Base-by-base conservation (phyloP, 768 basidiomycete species). In the Leccinum uliginosum region DNA sequence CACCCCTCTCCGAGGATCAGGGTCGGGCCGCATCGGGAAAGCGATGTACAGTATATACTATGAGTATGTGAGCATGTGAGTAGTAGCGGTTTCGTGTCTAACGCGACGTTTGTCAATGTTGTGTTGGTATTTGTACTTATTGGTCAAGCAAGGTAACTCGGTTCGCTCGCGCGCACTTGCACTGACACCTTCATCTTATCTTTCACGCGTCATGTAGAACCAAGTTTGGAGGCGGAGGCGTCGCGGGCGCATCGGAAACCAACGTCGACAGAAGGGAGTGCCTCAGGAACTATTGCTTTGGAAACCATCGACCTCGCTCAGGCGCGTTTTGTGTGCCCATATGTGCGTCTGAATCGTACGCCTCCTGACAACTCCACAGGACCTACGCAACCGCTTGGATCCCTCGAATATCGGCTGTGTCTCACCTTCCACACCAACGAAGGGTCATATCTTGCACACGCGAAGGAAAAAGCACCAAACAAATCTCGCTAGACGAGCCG, bases 391-490 rank as follows among this genome's bases (percentile, higher is more conserved):
- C 72, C 97, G 98, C 83, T 99, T 57, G 97, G 97, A 43, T 98
- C 95, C 9, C 84, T 98, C 43, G 96, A 98, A 83, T 99, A 97
- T 77, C 91, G 95, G 66, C 83, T 99, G 27, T 98, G 97, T 72
- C 76, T 99, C 47, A 99, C 97, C 0, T 82, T 99, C 11, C 97
- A 99, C 75, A 98, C 96, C n/a, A 98, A 98, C 66, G 97, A 99
- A 75, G 97, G 97, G 19, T 97, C 95, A 14, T 98, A 98, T 71
- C 88, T 99, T 49, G 97, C 97, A 99, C 66, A 99, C 97, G 0
- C 97, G 98, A 76, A 97, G 97, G 21, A 99, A 98, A 78, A 99
- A 98, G 70, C 97, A 98, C 71, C 97, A 98, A 71, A 98, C 95
- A 4, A 98, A 98, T 70, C 85, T 99, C 51, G 97, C 97, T 14